phyloP scores from a whole-genome alignment of 306 rosid genomes.

The Abrus precatorius region DNA sequence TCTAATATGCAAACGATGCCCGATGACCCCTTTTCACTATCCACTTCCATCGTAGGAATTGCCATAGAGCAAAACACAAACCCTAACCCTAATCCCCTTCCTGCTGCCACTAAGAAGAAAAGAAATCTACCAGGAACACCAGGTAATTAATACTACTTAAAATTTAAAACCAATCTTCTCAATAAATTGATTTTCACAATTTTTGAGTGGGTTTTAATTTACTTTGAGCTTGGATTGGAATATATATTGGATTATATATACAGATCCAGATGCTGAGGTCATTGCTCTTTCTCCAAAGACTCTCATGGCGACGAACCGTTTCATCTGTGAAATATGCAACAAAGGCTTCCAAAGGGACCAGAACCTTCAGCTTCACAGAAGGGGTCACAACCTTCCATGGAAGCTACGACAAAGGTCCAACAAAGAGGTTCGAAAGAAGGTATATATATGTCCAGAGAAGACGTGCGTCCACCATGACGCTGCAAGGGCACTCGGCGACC shows the following conservation, averaged over 20 bases:
- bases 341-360: constrained; percentile 93
- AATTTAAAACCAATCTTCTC: too few relatives aligned
- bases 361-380: constrained; percentile 81
- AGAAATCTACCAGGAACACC: constrained; percentile 91
- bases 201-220: not conserved
- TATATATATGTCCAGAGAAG: constrained; percentile 85
- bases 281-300: constrained; percentile 80
- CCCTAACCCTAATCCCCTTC: constrained; percentile 57
- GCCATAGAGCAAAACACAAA: constrained; percentile 63
- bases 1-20: constrained; percentile 57
- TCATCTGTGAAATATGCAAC: constrained; percentile 90
- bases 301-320: constrained; percentile 86
- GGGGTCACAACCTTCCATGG: constrained; percentile 95
- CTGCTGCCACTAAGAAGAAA: constrained; percentile 67
- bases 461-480: constrained; percentile 87
- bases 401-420: constrained; percentile 71
- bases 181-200: not conserved
- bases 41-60: constrained; percentile 56
- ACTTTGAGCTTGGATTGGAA: not conserved
- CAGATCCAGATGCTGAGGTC: constrained; percentile 97
- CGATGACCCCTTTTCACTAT: constrained; percentile 66
- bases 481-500: constrained; percentile 83
- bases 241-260: not conserved
- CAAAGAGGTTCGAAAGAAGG: constrained; percentile 81
- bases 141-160: constrained; percentile 45